Evolutionary conservation across 2,329 filamentous ascomycete genomes (phyloP).

Genomic region (Neoascochyta sp.): DNA sequence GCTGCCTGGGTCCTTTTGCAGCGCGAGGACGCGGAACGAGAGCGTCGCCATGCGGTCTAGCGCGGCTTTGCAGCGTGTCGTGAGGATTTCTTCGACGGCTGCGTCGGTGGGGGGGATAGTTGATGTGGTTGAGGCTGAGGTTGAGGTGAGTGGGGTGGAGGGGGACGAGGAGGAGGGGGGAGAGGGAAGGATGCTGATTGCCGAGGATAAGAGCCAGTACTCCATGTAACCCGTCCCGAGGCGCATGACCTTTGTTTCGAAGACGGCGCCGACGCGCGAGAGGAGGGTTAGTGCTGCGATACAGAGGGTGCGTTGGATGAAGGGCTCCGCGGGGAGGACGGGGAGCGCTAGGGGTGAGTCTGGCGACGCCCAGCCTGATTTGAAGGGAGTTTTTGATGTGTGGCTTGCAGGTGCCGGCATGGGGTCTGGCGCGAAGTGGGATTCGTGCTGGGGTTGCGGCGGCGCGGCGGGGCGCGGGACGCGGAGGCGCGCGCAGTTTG

Average conservation of each 20-base stretch:
- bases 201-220: conserved; percentile 33
- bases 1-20: conserved; percentile 28
- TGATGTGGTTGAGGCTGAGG: background rate
- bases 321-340: conserved; percentile 20
- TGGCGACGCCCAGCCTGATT: conserved; percentile 6
- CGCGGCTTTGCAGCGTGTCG: conserved; percentile 21
- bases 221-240: conserved; percentile 38
- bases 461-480: conserved; percentile 6
- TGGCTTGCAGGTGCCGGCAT: conserved; percentile 1
- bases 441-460: conserved; percentile 1
- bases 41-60: conserved; percentile 26
- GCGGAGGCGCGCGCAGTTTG: conserved; percentile 17
- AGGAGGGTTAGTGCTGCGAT: conserved; percentile 27
- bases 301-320: conserved; percentile 24
- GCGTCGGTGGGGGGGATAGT: conserved; percentile 13
- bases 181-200: conserved; percentile 27
- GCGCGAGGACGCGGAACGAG: conserved; percentile 26
- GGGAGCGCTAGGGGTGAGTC: conserved; percentile 12
- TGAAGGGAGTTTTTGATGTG: conserved; percentile 2
- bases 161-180: conserved; percentile 9
- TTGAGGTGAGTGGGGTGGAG: conserved; percentile 14
- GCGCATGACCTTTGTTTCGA: conserved; percentile 35
- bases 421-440: conserved; percentile 3
- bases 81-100: conserved; percentile 16
- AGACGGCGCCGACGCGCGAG: conserved; percentile 25